Evolutionary conservation across 441 rosid species (phyloP).

Genomic region (Pelargonium fulgidum): DNA sequence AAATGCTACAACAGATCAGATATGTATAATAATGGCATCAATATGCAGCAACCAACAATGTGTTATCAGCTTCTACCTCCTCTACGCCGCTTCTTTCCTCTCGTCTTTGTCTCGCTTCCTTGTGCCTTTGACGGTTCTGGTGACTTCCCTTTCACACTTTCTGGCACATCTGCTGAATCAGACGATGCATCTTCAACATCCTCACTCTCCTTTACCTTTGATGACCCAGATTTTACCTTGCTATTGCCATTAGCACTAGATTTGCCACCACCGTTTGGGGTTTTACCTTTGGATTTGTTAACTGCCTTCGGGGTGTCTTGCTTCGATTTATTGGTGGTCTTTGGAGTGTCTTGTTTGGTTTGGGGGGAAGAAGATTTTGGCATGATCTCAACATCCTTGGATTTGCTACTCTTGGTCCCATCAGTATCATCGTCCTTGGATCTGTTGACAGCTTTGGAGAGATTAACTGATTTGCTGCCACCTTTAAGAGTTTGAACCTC

Average conservation of each 20-base stretch:
- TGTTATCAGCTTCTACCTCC: conserved; percentile 21
- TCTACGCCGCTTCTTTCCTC: conserved; percentile 62
- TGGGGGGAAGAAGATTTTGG: conserved; percentile 32
- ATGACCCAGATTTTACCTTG: conserved; percentile 49
- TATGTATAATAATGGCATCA: too few relatives aligned
- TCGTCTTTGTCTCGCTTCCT: conserved; percentile 43
- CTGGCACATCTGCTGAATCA: conserved; percentile 39
- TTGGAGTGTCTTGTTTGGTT: conserved; percentile 39
- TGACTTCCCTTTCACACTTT: conserved; percentile 39
- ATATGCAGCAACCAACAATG: too few relatives aligned
- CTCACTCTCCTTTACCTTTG: conserved; percentile 50
- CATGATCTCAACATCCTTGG: conserved; percentile 41
- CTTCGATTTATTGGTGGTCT: conserved; percentile 42
- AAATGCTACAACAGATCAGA: too few relatives aligned
- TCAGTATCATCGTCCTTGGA: not conserved
- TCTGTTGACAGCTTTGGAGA: not conserved
- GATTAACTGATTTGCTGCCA: conserved; percentile 28
- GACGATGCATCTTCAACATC: conserved; percentile 34
- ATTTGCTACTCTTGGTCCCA: conserved; percentile 25
- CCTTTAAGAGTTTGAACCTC: conserved; percentile 33
- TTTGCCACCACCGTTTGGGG: conserved; percentile 37
- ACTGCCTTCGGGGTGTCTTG: conserved; percentile 38
- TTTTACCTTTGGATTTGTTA: conserved; percentile 31
- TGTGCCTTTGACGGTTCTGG: conserved; percentile 40
- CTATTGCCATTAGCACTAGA: conserved; percentile 34